phyloP scores from a whole-genome alignment of 371 early-diverging fungal genomes.

The Massospora cicadina region DNA sequence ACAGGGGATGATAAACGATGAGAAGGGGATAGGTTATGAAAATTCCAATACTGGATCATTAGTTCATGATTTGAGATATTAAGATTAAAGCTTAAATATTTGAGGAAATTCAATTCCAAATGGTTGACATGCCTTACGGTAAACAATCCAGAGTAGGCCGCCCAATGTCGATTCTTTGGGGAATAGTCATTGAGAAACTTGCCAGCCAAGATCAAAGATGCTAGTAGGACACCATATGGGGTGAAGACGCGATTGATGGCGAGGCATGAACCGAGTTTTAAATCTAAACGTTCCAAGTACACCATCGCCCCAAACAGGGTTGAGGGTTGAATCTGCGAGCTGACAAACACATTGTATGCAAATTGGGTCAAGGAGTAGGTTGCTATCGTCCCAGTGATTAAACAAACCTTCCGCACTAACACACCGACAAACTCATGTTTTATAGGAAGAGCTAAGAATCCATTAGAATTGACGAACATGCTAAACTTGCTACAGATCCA shows the following conservation, averaged over 20 bases:
- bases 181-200: conserved; percentile 57
- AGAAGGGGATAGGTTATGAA: neutral
- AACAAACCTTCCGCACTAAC: neutral
- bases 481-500: no score
- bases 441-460: conserved; percentile 4
- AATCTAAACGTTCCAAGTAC: conserved; percentile 32
- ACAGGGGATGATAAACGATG: no score
- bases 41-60: neutral
- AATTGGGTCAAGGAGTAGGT: conserved; percentile 25
- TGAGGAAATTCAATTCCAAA: neutral
- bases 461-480: no score
- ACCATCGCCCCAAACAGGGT: conserved; percentile 36
- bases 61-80: neutral
- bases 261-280: conserved; percentile 18
- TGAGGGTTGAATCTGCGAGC: conserved; percentile 35
- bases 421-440: neutral
- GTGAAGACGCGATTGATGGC: conserved; percentile 29
- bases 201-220: conserved; percentile 50
- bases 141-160: conserved; percentile 23
- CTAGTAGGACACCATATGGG: conserved; percentile 55
- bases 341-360: conserved; percentile 27
- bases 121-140: neutral
- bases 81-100: conserved; percentile 2
- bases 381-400: neutral
- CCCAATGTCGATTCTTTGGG: conserved; percentile 61